Percentiles rank a stretch among this genome's conserved stretches.
Conservation (phyloP, 2,329 filamentous ascomycete species). For the Verticillium tricorpus region DNA sequence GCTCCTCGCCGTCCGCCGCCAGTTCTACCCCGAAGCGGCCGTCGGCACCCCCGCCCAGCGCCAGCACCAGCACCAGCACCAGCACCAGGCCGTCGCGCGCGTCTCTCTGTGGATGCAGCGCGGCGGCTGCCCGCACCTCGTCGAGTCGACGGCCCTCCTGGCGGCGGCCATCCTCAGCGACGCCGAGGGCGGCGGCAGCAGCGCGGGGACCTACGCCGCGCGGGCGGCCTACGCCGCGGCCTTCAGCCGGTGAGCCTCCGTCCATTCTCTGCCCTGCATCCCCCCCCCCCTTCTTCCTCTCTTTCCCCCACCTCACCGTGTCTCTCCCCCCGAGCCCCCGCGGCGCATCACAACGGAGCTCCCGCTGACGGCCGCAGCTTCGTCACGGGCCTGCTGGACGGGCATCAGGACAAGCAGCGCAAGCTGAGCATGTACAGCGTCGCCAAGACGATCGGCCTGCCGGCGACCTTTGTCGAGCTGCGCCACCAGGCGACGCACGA, state of each 20-base stretch:
- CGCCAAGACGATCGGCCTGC: conserved; percentile 63
- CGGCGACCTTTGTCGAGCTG: conserved; percentile 79
- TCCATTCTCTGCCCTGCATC: background rate
- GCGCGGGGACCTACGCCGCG: conserved; percentile 52
- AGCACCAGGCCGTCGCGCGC: conserved; percentile 48
- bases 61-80: conserved; percentile 18
- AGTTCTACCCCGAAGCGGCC: conserved; percentile 51
- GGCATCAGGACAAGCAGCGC: conserved; percentile 61
- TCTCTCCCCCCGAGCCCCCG: too few relatives aligned
- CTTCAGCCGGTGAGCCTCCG: conserved; percentile 58
- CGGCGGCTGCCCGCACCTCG: conserved; percentile 70
- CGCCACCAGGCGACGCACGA: conserved; percentile 89
- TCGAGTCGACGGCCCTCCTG: conserved; percentile 73
- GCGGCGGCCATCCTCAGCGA: conserved; percentile 66
- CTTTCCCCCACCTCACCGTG: too few relatives aligned
- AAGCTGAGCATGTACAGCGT: conserved; percentile 71
- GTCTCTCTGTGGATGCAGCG: conserved; percentile 68
- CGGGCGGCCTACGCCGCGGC: conserved; percentile 69
- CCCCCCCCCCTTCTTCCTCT: too few relatives aligned
- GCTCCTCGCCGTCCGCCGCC: conserved; percentile 59
- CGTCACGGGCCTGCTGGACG: conserved; percentile 74
- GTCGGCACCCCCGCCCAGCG: conserved; percentile 1
- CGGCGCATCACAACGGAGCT: background rate
- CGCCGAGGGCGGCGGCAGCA: conserved; percentile 30
- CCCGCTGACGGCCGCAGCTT: conserved; percentile 45